phyloP scores from a whole-genome alignment of 2,329 filamentous ascomycete genomes.

The Zasmidium cellare region DNA sequence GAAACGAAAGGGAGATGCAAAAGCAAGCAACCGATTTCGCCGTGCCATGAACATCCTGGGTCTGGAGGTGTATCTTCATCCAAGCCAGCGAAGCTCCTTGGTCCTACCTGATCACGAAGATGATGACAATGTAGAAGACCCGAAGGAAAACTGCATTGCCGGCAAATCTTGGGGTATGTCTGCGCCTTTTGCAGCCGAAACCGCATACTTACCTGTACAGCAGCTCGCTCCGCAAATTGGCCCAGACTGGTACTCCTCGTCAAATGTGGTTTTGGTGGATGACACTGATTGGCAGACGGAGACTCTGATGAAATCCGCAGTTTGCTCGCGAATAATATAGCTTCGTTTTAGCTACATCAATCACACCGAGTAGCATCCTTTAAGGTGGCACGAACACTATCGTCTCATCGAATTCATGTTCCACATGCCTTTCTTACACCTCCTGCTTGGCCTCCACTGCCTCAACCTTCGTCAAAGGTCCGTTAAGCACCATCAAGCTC shows the following conservation, averaged over 20 bases:
- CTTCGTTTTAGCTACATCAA: too few relatives aligned
- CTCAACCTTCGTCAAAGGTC: constrained; percentile 58
- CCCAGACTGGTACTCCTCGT: not conserved
- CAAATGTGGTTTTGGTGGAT: too few relatives aligned
- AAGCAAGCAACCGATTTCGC: constrained; percentile 8
- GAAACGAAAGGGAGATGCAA: not conserved
- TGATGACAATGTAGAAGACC: not conserved
- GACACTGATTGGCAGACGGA: too few relatives aligned
- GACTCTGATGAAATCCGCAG: too few relatives aligned
- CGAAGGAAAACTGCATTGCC: not conserved
- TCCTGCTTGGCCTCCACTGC: constrained; percentile 27
- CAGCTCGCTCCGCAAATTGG: too few relatives aligned
- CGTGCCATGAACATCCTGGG: constrained; percentile 15
- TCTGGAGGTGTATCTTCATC: constrained; percentile 14
- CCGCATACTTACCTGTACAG: too few relatives aligned
- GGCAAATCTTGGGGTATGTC: too few relatives aligned
- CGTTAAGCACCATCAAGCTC: constrained; percentile 79
- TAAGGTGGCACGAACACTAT: too few relatives aligned
- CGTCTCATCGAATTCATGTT: too few relatives aligned
- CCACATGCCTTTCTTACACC: constrained; percentile 7
- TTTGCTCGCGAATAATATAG: too few relatives aligned
- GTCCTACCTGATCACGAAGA: not conserved
- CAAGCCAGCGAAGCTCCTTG: constrained; percentile 3
- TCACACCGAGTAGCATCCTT: too few relatives aligned
- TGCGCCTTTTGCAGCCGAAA: too few relatives aligned